Evolutionary conservation across 306 rosid species (phyloP).

Genomic region (Vicia sativa): DNA sequence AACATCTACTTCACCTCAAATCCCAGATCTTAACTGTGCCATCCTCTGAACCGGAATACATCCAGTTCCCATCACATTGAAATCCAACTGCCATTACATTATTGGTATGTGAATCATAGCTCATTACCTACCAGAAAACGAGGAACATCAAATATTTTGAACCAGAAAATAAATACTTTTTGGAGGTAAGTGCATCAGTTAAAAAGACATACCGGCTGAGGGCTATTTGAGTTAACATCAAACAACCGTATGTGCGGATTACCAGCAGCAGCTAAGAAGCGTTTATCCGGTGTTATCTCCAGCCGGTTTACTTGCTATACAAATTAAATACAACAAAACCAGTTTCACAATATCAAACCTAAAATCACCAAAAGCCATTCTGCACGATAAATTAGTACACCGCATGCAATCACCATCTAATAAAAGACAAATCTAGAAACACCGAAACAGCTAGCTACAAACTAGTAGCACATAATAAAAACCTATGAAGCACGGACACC

Average conservation of each 20-base stretch:
- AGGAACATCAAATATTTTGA: slow-evolving; percentile 18
- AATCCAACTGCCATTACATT: slow-evolving; percentile 99
- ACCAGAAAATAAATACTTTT: background rate
- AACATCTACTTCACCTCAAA: slow-evolving; percentile 61
- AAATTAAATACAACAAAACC: slow-evolving; percentile 35
- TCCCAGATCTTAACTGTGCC: slow-evolving; percentile 99
- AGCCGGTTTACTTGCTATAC: slow-evolving; percentile 88
- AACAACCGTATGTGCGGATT: slow-evolving; percentile 95
- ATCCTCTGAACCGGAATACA: slow-evolving; percentile 99
- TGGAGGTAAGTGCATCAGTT: background rate
- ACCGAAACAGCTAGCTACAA: slow-evolving; percentile 16
- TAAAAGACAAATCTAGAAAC: background rate
- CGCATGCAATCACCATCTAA: background rate
- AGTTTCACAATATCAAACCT: slow-evolving; percentile 25
- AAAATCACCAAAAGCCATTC: slow-evolving; percentile 21
- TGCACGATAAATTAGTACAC: slow-evolving; percentile 11
- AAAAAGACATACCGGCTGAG: slow-evolving; percentile 79
- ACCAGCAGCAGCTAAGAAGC: slow-evolving; percentile 94
- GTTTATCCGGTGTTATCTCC: slow-evolving; percentile 98
- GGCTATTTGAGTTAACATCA: slow-evolving; percentile 88
- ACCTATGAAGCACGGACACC: no score
- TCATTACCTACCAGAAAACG: slow-evolving; percentile 67
- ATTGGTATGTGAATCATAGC: slow-evolving; percentile 93
- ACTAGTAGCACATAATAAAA: background rate
- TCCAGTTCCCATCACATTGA: slow-evolving; percentile 99